Evolutionary conservation across 1,139 yeast species (phyloP), one percentile per base, ranked within the genome.

Genomic region (Magnusiomyces tetraspermus): DNA sequence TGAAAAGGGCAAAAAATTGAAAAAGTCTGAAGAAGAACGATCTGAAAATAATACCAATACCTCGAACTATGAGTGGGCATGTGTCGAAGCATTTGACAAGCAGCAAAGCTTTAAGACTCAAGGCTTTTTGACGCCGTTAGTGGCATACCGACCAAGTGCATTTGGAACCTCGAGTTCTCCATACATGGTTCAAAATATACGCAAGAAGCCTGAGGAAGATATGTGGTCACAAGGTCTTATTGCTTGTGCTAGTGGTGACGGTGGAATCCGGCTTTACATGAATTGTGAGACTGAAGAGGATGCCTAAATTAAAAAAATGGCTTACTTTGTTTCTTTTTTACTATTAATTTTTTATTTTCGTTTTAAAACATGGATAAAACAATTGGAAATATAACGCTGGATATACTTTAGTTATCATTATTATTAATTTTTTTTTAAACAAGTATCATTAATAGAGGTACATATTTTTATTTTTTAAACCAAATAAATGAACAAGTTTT

Each of bases 41-140:
- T n/a, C n/a, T n/a, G 38, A 15, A 15, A 33, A 33, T 33, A 17
- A 33, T 33, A 15, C 31, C 31, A 28, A 28, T 28, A 28, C 6
- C 6, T 6, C 6, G 6, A 11, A 28, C 31, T 6, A 28, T 8
- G 31, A 33, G 17, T 33, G 38, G 38, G n/a, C 17, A 15, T 15
- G 10, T 5, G 17, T 17, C 10, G 17, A 33, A 15, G n/a, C 4
- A 17, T 33, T 33, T 33, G n/a, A 15, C 17, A 15, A 10, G 10
- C 17, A 33, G 11, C 48, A 45, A 5, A 33, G 22, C 26, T 21
- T 17, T 24, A 46, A 24, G 49, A 46, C 46, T 11, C 53, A 21
- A 10, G 51, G 51, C n/a, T 36, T 45, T n/a, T 44, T 51, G 15
- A 19, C 45, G 15, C 53, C 42, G 24, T 44, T 52, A 15, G 33